Base-by-base conservation (phyloP, 495 filamentous ascomycete genomes). In the Podospora anserina region DNA sequence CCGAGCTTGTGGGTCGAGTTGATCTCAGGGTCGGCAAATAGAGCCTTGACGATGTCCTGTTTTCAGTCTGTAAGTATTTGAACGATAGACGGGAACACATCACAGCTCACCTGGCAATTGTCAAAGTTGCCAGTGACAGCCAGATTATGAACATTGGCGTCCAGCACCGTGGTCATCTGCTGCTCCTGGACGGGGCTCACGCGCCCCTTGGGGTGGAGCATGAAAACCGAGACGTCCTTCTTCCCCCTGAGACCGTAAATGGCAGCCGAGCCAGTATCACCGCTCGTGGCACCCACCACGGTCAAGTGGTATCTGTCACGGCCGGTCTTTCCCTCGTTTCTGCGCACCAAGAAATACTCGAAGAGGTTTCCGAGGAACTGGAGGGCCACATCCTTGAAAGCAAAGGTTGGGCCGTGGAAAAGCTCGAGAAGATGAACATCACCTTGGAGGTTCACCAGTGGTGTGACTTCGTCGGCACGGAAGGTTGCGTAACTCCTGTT, bases 171-270 rank as follows among this genome's bases (percentile, higher is more conserved):
- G 1, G 92, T 97, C 95, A 99, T 97, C 80, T 98, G 95, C 3
- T 88, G 90, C 78, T 97, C 91, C 76, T 97, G 95, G 66, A 97
- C 89, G 2, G 92, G 90, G 72, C 87, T 91, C 57, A 97, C 87
- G 63, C 88, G 87, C 39, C 92, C 94, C 69, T 92, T 90, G 5
- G 95, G 95, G 77, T 91, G 88, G 65, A 97, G 81, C 72, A 99
- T 97, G 79, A 92, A 91, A 7, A 97, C 88, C 0, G 91, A 92
- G 6, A 97, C 89, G 84, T 99, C 95, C 79, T 94, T 94, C 86
- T 98, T 98, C 28, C 92, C 92, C n/a, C 93, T 82, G 6, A 99
- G 85, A n/a, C 95, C 95, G 76, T 97, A 97, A 69, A 99, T 97
- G 19, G 95, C 95, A 2, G 95, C 95, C 4, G 91, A 94, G 0